These are phyloP conservation scores for Aeschynomene evenia DNA, from an alignment of 306 rosid species.

Conservation along the genomic window DNA sequence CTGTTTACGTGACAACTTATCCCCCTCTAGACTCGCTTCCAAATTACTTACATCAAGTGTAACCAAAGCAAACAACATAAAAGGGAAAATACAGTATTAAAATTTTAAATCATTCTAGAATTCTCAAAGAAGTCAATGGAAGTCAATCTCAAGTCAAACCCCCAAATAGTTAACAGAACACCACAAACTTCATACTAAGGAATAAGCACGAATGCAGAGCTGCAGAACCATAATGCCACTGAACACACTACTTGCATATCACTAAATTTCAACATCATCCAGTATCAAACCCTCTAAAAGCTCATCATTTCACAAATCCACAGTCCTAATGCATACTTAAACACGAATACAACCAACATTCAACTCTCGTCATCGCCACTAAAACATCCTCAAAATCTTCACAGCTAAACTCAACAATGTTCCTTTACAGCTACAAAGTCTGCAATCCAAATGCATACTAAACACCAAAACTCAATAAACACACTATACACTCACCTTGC, in stretches of 20 bases:
- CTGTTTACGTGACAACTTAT: background rate
- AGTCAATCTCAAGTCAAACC: background rate
- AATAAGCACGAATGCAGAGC: constrained; percentile 6
- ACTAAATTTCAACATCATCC: background rate
- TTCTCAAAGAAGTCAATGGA: background rate
- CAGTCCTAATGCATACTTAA: too few species aligned
- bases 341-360: too few species aligned
- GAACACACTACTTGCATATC: background rate
- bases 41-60: background rate
- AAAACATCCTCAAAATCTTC: too few species aligned
- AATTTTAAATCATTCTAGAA: background rate
- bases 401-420: too few species aligned
- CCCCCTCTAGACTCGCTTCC: background rate
- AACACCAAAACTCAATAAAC: background rate
- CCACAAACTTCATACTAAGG: background rate
- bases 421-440: too few species aligned
- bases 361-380: too few species aligned
- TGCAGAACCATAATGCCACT: background rate
- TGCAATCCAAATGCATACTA: background rate
- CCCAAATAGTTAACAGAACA: constrained; percentile 5
- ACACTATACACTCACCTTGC: background rate
- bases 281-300: background rate
- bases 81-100: background rate
- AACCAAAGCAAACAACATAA: background rate
- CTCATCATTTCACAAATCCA: background rate